These are phyloP conservation scores for Ophiocordyceps camponoti-floridani DNA, from an alignment of 2,329 filamentous ascomycete genomes.

Conservation along the genomic window DNA sequence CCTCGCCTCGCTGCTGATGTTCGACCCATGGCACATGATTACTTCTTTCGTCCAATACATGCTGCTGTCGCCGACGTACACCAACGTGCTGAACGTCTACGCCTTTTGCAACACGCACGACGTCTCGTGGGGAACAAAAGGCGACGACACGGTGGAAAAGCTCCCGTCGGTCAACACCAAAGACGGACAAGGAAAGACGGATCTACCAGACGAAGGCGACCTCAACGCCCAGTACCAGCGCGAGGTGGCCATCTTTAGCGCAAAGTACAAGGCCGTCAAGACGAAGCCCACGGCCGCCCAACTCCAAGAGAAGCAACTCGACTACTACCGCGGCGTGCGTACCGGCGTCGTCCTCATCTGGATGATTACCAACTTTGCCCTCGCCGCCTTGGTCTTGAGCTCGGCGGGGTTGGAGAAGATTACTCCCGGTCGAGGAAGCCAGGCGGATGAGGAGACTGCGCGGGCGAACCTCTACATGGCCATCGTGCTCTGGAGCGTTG, in stretches of 20 bases:
- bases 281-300: constrained; percentile 35
- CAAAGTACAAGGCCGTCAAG: constrained; percentile 59
- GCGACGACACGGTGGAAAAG: constrained; percentile 88
- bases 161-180: constrained; percentile 79
- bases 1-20: constrained; percentile 78
- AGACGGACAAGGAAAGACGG: constrained; percentile 78
- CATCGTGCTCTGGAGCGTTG: constrained; percentile 78
- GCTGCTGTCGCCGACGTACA: constrained; percentile 85
- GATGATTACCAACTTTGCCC: constrained; percentile 91
- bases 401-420: constrained; percentile 65
- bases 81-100: constrained; percentile 97
- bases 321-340: constrained; percentile 95
- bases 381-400: constrained; percentile 72
- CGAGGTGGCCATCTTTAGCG: constrained; percentile 56
- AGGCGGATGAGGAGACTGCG: constrained; percentile 25
- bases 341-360: constrained; percentile 82
- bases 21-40: constrained; percentile 64
- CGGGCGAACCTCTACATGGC: constrained; percentile 70
- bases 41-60: constrained; percentile 93
- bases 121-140: constrained; percentile 95
- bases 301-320: constrained; percentile 71
- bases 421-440: constrained; percentile 18
- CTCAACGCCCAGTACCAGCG: constrained; percentile 88
- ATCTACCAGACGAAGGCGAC: constrained; percentile 87
- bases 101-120: constrained; percentile 98